A percentile compares a stretch with the other conserved stretches of the same genome.
Conservation (phyloP, 177 flowering plant species). For the Vitis hybrid region DNA sequence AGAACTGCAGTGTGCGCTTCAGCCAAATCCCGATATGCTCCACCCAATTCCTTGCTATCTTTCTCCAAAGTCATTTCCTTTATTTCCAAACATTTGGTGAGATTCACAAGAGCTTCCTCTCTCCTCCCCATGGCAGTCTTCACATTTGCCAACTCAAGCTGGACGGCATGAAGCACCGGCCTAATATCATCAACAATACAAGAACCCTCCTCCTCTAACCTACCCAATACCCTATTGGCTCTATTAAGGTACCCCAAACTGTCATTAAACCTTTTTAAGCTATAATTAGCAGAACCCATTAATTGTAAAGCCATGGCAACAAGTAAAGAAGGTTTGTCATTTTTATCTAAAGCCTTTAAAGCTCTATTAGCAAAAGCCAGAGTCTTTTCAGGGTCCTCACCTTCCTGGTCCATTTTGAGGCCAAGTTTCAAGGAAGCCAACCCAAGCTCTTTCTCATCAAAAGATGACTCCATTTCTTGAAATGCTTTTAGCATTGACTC, state of each 20-base stretch:
- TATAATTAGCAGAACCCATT: slow-evolving; percentile 71
- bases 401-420: slow-evolving; percentile 73
- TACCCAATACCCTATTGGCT: slow-evolving; percentile 62
- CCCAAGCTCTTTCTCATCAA: slow-evolving; percentile 69
- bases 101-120: slow-evolving; percentile 78
- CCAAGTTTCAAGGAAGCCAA: slow-evolving; percentile 76
- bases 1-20: slow-evolving; percentile 79
- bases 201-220: slow-evolving; percentile 49
- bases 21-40: slow-evolving; percentile 70
- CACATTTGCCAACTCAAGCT: slow-evolving; percentile 63
- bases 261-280: slow-evolving; percentile 67
- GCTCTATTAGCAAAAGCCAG: slow-evolving; percentile 67
- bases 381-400: slow-evolving; percentile 65
- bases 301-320: slow-evolving; percentile 84
- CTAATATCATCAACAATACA: slow-evolving; percentile 38
- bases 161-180: slow-evolving; percentile 77
- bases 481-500: slow-evolving; percentile 64
- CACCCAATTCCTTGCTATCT: slow-evolving; percentile 69
- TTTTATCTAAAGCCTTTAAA: slow-evolving; percentile 49
- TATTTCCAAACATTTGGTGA: slow-evolving; percentile 66
- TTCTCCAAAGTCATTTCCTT: slow-evolving; percentile 62
- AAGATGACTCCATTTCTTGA: slow-evolving; percentile 57
- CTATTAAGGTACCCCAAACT: slow-evolving; percentile 71
- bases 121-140: slow-evolving; percentile 88
- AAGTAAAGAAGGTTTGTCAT: slow-evolving; percentile 44